These are phyloP conservation scores for Ophiostoma pallidulum DNA, from an alignment of 2,329 filamentous ascomycete species.

Conservation along the genomic window DNA sequence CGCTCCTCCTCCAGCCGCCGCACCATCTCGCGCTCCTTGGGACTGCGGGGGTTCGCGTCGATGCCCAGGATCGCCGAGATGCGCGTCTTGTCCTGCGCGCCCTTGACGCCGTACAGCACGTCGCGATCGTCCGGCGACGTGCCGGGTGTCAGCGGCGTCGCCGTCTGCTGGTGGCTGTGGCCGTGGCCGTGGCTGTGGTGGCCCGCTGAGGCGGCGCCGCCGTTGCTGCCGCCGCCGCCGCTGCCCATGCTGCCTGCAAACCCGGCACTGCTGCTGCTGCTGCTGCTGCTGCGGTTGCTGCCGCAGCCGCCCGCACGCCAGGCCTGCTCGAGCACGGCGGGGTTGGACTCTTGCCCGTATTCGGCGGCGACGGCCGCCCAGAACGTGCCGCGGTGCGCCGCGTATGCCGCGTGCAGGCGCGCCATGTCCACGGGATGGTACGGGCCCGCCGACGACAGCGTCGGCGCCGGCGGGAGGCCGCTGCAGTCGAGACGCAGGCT, in stretches of 20 bases:
- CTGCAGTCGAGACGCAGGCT: slow-evolving; percentile 52
- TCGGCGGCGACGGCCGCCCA: slow-evolving; percentile 64
- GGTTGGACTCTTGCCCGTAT: slow-evolving; percentile 55
- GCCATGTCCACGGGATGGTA: slow-evolving; percentile 48
- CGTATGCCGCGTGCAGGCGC: slow-evolving; percentile 61
- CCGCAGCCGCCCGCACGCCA: slow-evolving; percentile 41
- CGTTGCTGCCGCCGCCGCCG: slow-evolving; percentile 17
- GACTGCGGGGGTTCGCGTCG: slow-evolving; percentile 47
- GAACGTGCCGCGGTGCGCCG: slow-evolving; percentile 59
- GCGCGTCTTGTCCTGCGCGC: slow-evolving; percentile 41
- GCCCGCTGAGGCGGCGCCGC: no score
- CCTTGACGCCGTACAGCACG: slow-evolving; percentile 27
- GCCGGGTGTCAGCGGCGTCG: slow-evolving; percentile 44
- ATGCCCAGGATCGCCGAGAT: slow-evolving; percentile 55
- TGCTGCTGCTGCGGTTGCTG: slow-evolving; percentile 29
- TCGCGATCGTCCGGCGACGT: slow-evolving; percentile 43
- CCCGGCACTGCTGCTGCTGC: slow-evolving; percentile 20
- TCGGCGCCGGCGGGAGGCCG: slow-evolving; percentile 30
- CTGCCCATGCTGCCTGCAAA: slow-evolving; percentile 4
- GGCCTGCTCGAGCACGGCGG: slow-evolving; percentile 58
- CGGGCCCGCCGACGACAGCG: slow-evolving; percentile 22
- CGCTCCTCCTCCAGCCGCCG: slow-evolving; percentile 44
- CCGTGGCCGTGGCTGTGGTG: slow-evolving; percentile 31
- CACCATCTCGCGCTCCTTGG: slow-evolving; percentile 48
- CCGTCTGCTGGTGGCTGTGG: slow-evolving; percentile 22